Base-by-base conservation (phyloP, 1,284 basidiomycete genomes). In the Sporisorium graminicola region DNA sequence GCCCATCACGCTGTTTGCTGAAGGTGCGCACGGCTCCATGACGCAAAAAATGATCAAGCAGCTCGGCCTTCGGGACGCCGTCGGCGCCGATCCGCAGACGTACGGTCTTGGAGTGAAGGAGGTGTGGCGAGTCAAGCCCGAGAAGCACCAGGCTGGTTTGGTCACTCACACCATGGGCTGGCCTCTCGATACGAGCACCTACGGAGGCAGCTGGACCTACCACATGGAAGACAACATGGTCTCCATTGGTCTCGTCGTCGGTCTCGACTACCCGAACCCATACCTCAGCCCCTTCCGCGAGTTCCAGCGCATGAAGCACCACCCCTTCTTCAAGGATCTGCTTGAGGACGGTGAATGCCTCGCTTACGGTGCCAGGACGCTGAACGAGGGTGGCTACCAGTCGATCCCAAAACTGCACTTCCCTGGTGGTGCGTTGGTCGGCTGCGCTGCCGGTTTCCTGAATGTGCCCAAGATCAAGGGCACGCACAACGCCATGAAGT, bases 401-500 rank as follows among this genome's bases (percentile, higher is more conserved):
- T 93, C 93, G 37, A 90, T 99, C 26, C 97, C 96, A 3, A 91
- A 92, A 84, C 89, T 98, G 44, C 88, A 94, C 83, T 99, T 99
- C 89, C 94, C 95, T 0, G 96, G 97, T 16, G 96, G 97, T 33
- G 96, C 95, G 0, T 87, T 99, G 50, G 91, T 99, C 54, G 96
- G 96, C 1, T 98, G 96, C 87, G 92, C 94, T 0, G 96, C 96
- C 0, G 97, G 86, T 53, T 96, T 99, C 87, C 90, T 99, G 66
- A 99, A 99, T 87, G 90, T 98, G 16, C 93, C 95, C 43, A 99
- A 98, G 88, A 99, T 99, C 87, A 99, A 99, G 86, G 96, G 96
- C n/a, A 97, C 95, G 0, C 97, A 99, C 86, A 98, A 96, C 71
- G 95, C 96, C n/a, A 98, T 99, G 96, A 97, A 98, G 88, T 94